Base-by-base conservation (phyloP, 139 green algal species). In the Deuterostichococcus epilithicus region DNA sequence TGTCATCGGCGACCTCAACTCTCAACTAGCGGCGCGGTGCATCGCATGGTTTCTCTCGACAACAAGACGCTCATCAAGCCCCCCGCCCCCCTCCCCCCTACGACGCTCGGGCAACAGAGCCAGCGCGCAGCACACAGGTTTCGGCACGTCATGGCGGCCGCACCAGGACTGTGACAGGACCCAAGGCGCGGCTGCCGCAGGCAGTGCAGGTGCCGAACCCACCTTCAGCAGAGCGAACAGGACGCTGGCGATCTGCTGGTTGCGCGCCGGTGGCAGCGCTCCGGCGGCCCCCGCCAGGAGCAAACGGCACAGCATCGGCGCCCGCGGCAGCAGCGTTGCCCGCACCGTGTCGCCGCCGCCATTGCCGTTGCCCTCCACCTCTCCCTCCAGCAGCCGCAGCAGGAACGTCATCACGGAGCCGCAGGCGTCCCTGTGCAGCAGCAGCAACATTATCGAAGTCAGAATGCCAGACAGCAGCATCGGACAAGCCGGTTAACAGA, bases 381-480 rank as follows among this genome's bases (percentile, higher is more conserved):
- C 75, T 0, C 85, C 81, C 58, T 85, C 74, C 28, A 89, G 72
- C 37, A 93, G 80, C 4, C 85, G 79, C 39, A 78, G 44, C 3
- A 95, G 36, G 74, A 95, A 94, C 58, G 73, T 76, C n/a, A 92
- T 79, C 8, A 91, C 83, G 44, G 73, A 87, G 75, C 78, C 68
- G 83, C 90, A 93, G 22, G 91, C 91, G 73, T 96, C 91, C 3
- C 89, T 85, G 80, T 93, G 89, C 72, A 88, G 68, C 60, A 85
- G 78, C 42, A 81, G 28, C 6, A 72, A 68, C 10, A 82, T 22
- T 70, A 8, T 13, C 8, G 42, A 52, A 8, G 42, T 52, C 13
- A 8, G 13, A 13, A 8, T 52, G 8, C 42, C 8, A 52, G 10
- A 52, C 42, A 13, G 10, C 42, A 8, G 13, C 42, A 8, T 52